These are phyloP conservation scores for Chrysophaeum taylorii DNA, from an alignment of 352 stramenopile species.

Conservation along the genomic window DNA sequence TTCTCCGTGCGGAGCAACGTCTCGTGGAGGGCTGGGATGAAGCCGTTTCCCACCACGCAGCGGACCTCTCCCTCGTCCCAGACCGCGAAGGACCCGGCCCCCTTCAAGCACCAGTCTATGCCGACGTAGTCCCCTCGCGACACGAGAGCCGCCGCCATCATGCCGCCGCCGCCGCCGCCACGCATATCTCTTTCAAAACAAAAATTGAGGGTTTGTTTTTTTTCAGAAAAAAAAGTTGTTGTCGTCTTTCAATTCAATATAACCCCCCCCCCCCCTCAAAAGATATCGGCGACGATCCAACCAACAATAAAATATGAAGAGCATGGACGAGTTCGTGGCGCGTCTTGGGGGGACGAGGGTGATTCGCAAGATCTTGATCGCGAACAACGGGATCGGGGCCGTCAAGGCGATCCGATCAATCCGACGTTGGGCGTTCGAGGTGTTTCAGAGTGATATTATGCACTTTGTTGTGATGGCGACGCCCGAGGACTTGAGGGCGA, in stretches of 20 bases:
- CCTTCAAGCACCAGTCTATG: neutral
- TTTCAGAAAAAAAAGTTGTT: too few species aligned
- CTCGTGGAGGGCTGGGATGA: neutral
- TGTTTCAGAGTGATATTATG: constrained; percentile 76
- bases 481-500: constrained; percentile 79
- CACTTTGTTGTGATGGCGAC: constrained; percentile 99
- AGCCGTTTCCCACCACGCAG: neutral
- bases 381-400: constrained; percentile 99
- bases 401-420: constrained; percentile 99
- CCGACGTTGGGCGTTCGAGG: constrained; percentile 94
- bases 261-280: too few species aligned
- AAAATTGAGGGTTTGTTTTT: too few species aligned
- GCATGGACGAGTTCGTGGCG: too few species aligned
- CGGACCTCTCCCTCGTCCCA: neutral
- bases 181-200: too few species aligned
- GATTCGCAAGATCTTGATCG: constrained; percentile 94
- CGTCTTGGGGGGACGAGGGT: too few species aligned
- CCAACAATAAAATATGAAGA: too few species aligned
- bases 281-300: too few species aligned
- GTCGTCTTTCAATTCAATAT: too few species aligned
- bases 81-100: neutral
- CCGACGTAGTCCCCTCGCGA: neutral
- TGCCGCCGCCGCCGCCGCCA: too few species aligned
- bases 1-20: neutral
- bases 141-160: too few species aligned